Conservation (phyloP, 2,329 filamentous ascomycete species). For the Trichoderma brevicompactum region DNA sequence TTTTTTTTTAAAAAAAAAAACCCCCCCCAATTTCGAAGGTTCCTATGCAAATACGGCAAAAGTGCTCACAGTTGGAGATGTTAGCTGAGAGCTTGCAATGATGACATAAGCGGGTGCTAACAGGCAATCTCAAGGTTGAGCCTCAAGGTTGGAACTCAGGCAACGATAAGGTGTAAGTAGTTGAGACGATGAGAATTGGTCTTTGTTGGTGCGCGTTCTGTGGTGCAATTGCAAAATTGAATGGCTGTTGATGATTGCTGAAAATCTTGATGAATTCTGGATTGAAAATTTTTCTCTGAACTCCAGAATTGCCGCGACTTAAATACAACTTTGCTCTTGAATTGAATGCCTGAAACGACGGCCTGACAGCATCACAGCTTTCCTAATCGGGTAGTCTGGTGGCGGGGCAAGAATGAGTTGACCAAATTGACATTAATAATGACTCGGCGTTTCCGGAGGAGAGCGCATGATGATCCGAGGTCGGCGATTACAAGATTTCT, state of each 20-base stretch:
- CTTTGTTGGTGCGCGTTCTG: not conserved
- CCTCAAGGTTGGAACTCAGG: not conserved
- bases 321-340: conserved; percentile 26
- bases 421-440: not conserved
- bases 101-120: conserved; percentile 15
- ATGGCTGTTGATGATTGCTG: not conserved
- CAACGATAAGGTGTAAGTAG: not conserved
- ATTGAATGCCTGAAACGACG: conserved; percentile 31
- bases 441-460: conserved; percentile 6
- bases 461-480: not conserved
- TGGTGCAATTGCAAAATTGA: not conserved
- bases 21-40: too few relatives aligned
- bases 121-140: not conserved
- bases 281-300: not conserved
- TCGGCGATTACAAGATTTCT: not conserved
- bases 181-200: not conserved
- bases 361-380: conserved; percentile 29
- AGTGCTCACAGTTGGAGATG: not conserved
- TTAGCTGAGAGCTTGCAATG: not conserved
- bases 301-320: conserved; percentile 20
- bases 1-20: too few relatives aligned
- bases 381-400: conserved; percentile 26
- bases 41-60: too few relatives aligned
- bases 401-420: conserved; percentile 15
- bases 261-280: not conserved